Evolutionary conservation across 352 stramenopile genomes (phyloP).

Genomic region (Thalassiosira sp.): DNA sequence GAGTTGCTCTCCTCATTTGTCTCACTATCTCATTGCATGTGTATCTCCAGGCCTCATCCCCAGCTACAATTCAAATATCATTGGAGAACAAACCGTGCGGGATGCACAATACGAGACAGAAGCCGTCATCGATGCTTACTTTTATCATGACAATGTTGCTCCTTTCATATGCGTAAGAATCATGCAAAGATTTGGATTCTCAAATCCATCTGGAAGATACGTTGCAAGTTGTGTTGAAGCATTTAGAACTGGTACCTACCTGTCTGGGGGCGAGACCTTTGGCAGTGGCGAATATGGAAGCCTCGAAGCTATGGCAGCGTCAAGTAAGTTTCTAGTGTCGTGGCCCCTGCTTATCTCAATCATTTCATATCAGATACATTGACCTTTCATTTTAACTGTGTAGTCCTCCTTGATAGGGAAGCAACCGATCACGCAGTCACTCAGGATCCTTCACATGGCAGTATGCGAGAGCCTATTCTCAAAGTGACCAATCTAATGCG

Average conservation of each 20-base stretch:
- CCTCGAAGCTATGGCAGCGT: constrained; percentile 65
- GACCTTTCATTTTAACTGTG: too few species aligned
- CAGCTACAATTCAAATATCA: constrained; percentile 6
- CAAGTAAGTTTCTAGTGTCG: too few species aligned
- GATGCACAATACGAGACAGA: constrained; percentile 74
- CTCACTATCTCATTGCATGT: too few species aligned
- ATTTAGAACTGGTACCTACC: constrained; percentile 60
- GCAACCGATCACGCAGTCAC: constrained; percentile 51
- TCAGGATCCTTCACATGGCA: constrained; percentile 56
- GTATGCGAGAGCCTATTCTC: constrained; percentile 60
- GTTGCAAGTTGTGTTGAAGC: constrained; percentile 60
- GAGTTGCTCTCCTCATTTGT: too few species aligned
- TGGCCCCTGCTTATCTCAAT: too few species aligned
- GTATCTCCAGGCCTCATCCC: too few species aligned
- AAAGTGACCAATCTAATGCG: constrained; percentile 60
- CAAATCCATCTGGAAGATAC: constrained; percentile 69
- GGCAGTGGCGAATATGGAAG: constrained; percentile 69
- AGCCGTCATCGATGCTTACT: constrained; percentile 71
- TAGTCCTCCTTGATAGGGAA: constrained; percentile 76
- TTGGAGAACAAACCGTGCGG: constrained; percentile 36
- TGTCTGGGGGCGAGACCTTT: constrained; percentile 44
- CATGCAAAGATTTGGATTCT: constrained; percentile 66
- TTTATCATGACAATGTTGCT: constrained; percentile 69
- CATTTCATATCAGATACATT: too few species aligned
- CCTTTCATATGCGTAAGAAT: constrained; percentile 64